phyloP scores from a whole-genome alignment of 2,329 filamentous ascomycete genomes.

The Pestalotiopsis sp. region DNA sequence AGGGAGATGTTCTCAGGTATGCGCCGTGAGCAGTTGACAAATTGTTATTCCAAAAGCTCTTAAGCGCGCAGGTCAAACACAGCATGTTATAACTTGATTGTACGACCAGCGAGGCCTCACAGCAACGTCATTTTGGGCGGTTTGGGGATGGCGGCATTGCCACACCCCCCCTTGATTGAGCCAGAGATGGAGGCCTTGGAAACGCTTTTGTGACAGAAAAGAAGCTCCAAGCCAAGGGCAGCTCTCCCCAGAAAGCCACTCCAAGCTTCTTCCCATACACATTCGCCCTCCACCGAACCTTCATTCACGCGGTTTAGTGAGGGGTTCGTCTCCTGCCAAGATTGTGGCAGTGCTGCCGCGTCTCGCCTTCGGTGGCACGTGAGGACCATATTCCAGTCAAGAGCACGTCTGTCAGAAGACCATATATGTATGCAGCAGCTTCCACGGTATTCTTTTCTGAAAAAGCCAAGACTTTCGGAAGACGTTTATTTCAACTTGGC shows the following conservation, averaged over 20 bases:
- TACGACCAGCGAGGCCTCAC: conserved; percentile 24
- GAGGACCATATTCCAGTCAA: background rate
- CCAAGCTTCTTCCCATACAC: background rate
- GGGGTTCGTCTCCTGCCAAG: conserved; percentile 1
- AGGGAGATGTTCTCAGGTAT: background rate
- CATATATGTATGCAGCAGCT: background rate
- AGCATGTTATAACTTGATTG: background rate
- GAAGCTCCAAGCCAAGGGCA: background rate
- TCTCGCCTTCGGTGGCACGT: background rate
- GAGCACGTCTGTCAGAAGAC: background rate
- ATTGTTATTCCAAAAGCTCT: background rate
- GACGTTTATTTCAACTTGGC: background rate
- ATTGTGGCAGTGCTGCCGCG: conserved; percentile 2
- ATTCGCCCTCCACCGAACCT: background rate
- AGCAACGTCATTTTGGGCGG: conserved; percentile 26
- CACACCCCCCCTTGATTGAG: conserved; percentile 9
- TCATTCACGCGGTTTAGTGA: background rate
- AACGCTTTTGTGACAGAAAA: background rate
- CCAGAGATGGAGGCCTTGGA: background rate
- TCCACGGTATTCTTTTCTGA: background rate
- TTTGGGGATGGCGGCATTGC: conserved; percentile 16
- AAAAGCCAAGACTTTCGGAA: background rate
- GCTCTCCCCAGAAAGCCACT: background rate
- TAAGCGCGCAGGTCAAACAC: background rate
- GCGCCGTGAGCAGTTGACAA: background rate